These are phyloP conservation scores for Metarhizium robertsii DNA, from an alignment of 2,329 filamentous ascomycete species.

Conservation along the genomic window DNA sequence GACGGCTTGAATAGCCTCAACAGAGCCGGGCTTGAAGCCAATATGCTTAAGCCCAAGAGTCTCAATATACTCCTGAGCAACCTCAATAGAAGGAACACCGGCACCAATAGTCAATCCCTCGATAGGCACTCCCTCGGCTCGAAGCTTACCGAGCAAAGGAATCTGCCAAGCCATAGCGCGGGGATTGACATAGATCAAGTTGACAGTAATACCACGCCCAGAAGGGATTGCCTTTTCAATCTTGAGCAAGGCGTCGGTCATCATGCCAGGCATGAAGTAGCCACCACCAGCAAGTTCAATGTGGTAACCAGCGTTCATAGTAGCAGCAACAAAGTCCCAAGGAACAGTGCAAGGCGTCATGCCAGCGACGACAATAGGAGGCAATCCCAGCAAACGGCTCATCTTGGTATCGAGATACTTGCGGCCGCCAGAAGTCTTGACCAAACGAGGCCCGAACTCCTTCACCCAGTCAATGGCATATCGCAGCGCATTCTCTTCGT, in stretches of 20 bases:
- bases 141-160: conserved; percentile 68
- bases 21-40: conserved; percentile 84
- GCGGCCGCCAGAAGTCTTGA: conserved; percentile 80
- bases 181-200: conserved; percentile 86
- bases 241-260: conserved; percentile 75
- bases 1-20: conserved; percentile 78
- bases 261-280: conserved; percentile 73
- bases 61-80: conserved; percentile 87
- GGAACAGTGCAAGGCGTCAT: conserved; percentile 89
- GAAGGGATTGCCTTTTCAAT: conserved; percentile 78
- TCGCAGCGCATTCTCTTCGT: conserved; percentile 88
- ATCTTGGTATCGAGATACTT: conserved; percentile 97
- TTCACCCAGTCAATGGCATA: conserved; percentile 97
- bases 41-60: conserved; percentile 91
- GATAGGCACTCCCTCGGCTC: conserved; percentile 79
- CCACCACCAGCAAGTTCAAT: conserved; percentile 85
- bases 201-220: conserved; percentile 80
- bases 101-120: conserved; percentile 89
- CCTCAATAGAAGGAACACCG: conserved; percentile 86
- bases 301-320: conserved; percentile 92
- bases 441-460: conserved; percentile 85
- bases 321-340: conserved; percentile 85
- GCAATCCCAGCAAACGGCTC: conserved; percentile 75
- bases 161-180: conserved; percentile 90
- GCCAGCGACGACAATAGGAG: conserved; percentile 82